Evolutionary conservation across 2,329 filamentous ascomycete genomes (phyloP).

Genomic region (Cladophialophora chaetospira): DNA sequence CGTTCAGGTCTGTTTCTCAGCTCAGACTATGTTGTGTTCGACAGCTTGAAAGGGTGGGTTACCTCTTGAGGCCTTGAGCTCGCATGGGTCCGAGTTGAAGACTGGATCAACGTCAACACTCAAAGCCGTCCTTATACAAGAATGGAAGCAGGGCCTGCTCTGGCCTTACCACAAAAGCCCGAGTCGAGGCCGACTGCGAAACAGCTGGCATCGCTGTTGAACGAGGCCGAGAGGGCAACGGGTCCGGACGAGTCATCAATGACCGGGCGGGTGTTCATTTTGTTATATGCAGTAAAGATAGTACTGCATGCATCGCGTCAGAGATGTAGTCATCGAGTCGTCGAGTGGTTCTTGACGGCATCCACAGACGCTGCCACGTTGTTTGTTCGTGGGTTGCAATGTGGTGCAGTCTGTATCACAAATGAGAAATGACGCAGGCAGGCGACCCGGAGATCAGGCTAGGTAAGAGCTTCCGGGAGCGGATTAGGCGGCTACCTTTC

Average conservation of each 20-base stretch:
- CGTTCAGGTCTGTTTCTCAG: constrained; percentile 66
- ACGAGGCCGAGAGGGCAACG: constrained; percentile 77
- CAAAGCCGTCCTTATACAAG: constrained; percentile 21
- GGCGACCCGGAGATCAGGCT: background rate
- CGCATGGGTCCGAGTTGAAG: constrained; percentile 71
- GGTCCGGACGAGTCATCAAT: constrained; percentile 77
- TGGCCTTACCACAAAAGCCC: constrained; percentile 74
- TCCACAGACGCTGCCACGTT: too few species aligned
- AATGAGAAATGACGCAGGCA: constrained; percentile 6
- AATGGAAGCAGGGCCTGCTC: constrained; percentile 11
- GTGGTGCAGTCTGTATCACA: too few species aligned
- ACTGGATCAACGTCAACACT: constrained; percentile 50
- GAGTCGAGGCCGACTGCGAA: constrained; percentile 86
- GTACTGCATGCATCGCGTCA: constrained; percentile 6
- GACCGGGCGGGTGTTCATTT: constrained; percentile 85
- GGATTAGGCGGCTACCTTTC: background rate
- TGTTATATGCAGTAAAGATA: too few species aligned
- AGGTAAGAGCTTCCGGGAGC: background rate
- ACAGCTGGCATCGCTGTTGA: constrained; percentile 81
- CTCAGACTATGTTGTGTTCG: constrained; percentile 5
- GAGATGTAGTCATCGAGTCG: background rate
- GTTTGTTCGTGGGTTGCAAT: background rate
- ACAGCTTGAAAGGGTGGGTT: constrained; percentile 33
- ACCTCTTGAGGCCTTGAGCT: constrained; percentile 67
- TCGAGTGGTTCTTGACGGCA: too few species aligned